phyloP scores from a whole-genome alignment of 306 rosid genomes.

The Trichosanthes truncata region DNA sequence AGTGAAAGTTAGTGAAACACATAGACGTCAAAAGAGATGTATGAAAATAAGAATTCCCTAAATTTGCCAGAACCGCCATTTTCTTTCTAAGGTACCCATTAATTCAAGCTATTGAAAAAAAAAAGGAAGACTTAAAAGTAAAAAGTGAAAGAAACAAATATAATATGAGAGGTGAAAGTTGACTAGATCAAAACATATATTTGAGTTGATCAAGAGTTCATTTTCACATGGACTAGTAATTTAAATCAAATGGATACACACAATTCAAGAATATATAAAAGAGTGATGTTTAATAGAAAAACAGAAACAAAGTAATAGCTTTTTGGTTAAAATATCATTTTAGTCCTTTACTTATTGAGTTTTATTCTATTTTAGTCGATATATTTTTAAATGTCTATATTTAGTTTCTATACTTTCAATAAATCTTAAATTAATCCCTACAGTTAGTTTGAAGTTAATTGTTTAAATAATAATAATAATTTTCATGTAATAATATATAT shows the following conservation, averaged over 20 bases:
- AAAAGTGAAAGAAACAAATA: not conserved
- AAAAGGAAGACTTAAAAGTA: not conserved
- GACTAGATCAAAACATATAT: not conserved
- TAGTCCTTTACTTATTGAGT: too few species aligned
- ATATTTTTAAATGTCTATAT: too few species aligned
- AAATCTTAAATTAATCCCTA: too few species aligned
- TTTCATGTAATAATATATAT: too few species aligned
- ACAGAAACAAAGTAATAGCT: not conserved
- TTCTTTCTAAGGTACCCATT: not conserved
- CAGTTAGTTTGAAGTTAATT: too few species aligned
- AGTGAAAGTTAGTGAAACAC: not conserved
- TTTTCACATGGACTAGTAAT: not conserved
- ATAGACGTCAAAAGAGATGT: not conserved
- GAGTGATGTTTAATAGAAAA: too few species aligned
- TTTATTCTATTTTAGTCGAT: too few species aligned
- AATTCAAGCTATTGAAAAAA: not conserved
- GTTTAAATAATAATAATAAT: too few species aligned
- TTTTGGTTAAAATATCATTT: too few species aligned
- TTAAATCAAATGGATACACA: not conserved
- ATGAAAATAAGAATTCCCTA: not conserved
- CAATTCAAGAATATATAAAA: too few species aligned
- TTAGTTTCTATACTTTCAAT: too few species aligned
- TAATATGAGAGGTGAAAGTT: not conserved
- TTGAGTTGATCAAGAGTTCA: not conserved
- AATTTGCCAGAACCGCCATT: not conserved